Evolutionary conservation across 2,329 filamentous ascomycete species (phyloP).

Genomic region (Cadophora luteo-olivacea): DNA sequence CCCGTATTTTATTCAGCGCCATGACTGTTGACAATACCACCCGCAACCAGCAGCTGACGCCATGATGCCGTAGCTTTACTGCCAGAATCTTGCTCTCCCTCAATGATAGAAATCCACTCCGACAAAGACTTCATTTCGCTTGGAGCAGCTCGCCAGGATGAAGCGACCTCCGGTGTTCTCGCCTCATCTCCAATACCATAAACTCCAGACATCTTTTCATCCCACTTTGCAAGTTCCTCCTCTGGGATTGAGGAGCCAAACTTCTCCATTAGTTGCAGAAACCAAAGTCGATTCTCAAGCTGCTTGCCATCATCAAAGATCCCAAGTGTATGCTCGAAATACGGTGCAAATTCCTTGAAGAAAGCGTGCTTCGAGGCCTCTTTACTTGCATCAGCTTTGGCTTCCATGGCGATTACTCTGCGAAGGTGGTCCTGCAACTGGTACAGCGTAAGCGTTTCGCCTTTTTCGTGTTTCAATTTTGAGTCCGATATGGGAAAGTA

Average conservation of each 20-base stretch:
- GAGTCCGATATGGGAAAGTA: background rate
- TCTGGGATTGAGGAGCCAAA: background rate
- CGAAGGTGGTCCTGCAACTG: background rate
- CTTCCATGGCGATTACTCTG: no score
- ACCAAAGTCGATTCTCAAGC: constrained; percentile 11
- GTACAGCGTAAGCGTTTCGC: background rate
- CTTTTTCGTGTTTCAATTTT: background rate
- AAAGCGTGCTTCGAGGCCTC: background rate
- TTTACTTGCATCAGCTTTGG: background rate
- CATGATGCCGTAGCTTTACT: background rate
- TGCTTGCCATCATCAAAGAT: constrained; percentile 6
- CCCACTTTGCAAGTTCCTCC: constrained; percentile 1
- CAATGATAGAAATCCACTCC: background rate
- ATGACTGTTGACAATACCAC: background rate
- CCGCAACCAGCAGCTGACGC: background rate
- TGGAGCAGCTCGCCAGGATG: background rate
- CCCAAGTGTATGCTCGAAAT: background rate
- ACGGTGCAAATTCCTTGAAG: background rate
- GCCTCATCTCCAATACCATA: background rate
- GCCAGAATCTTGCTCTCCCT: background rate
- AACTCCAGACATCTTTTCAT: background rate
- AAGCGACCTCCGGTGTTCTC: background rate
- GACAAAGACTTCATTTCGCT: background rate
- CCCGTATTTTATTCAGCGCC: no score
- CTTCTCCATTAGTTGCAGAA: background rate